Conservation (phyloP, 1,139 yeast species). For the Hyphopichia pseudoburtonii region DNA sequence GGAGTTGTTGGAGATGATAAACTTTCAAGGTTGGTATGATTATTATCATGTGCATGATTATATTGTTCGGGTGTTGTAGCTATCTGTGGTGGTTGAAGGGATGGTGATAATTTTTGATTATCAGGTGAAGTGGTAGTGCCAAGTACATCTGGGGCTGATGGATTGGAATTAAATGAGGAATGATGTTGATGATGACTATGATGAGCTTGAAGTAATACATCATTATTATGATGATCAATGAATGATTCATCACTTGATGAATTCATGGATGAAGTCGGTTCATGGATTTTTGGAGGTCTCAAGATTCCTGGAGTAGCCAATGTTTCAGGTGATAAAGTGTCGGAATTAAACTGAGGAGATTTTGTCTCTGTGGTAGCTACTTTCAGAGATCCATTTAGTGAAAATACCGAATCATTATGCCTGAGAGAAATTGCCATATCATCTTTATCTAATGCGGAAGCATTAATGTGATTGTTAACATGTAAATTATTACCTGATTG, state of each 20-base stretch:
- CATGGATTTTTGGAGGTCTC: conserved; percentile 25
- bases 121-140: not conserved
- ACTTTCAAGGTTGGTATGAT: not conserved
- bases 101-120: not conserved
- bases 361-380: not conserved
- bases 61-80: conserved; percentile 2
- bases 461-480: conserved; percentile 5
- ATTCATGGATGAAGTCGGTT: conserved; percentile 6
- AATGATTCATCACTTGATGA: conserved; percentile 13
- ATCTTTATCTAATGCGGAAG: conserved; percentile 11
- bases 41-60: too few species aligned
- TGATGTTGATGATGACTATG: not conserved
- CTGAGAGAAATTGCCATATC: conserved; percentile 38
- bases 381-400: conserved; percentile 19
- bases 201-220: not conserved
- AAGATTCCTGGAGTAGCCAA: conserved; percentile 1
- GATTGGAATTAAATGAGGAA: not conserved
- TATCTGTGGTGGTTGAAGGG: not conserved
- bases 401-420: conserved; percentile 44
- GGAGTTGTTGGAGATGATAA: conserved; percentile 24
- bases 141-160: conserved; percentile 2
- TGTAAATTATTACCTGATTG: conserved; percentile 26
- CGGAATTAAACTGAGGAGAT: not conserved
- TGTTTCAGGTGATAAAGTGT: not conserved
- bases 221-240: conserved; percentile 6